Base-by-base conservation (phyloP, 257 asterid genomes). In the Forsythia viridissima region DNA sequence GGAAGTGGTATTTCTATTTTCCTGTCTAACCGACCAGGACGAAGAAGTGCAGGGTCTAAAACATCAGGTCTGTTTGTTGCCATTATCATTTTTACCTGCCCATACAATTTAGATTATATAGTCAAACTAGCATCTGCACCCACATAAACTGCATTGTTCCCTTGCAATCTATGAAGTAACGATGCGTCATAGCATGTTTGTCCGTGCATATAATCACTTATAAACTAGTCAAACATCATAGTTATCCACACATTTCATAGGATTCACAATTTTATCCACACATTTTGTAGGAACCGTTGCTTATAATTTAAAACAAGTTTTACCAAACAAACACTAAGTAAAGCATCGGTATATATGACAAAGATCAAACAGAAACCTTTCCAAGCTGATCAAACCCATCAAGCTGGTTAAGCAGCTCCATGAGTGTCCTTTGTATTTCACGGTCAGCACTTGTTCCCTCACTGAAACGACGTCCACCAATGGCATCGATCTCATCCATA, bases 371-470 rank as follows among this genome's bases (percentile, higher is more conserved):
- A 21, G 12, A 59, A 57, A 95, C 99, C 99, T 95, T 93, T 73
- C 98, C 99, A 39, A 95, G 97, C 85, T 92, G 97, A 77, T 91
- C 99, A 82, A 94, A 94, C 24, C 99, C 99, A 86, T 94, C 98
- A 80, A 94, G 89, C 85, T 91, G 97, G 86, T 94, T 94, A 76
- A 94, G 94, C 85, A 94, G 81, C 85, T 94, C 98, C 98, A 94
- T 91, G 65, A 94, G 94, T 6, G 98, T 94, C 86, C 99, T 90
- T 76, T 94, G 99, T 79, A 94, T 94, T 85, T 95, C 99, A 81
- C 98, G 97, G 79, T 94, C 99, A 69, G 97, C 99, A 86, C 98
- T 94, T 18, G 99, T 94, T 83, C 99, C 99, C 85, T 93, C 99
- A 46, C 98, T 94, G 82, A 94, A 94, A 76, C 98, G 97, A 16